Evolutionary conservation across 2,329 filamentous ascomycete genomes (phyloP).

Genomic region (Emydomyces testavorans): DNA sequence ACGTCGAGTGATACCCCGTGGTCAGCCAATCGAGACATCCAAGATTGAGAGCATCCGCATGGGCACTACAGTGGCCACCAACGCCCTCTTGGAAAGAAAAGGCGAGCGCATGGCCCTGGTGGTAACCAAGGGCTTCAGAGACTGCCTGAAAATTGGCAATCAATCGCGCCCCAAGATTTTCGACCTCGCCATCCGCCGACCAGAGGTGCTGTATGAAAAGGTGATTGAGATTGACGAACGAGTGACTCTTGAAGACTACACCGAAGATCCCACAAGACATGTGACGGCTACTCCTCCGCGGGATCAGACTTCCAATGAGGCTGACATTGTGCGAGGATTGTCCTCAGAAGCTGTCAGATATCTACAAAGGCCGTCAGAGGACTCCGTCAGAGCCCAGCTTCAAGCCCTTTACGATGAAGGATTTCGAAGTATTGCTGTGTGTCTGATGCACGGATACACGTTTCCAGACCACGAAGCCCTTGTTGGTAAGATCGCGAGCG

Average conservation of each 20-base stretch:
- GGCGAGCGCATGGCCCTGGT: constrained; percentile 80
- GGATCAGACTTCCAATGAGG: constrained; percentile 34
- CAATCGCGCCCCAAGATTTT: constrained; percentile 85
- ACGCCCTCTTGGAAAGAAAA: constrained; percentile 79
- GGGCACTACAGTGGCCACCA: constrained; percentile 91
- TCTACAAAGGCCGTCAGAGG: constrained; percentile 47
- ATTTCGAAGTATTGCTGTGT: constrained; percentile 74
- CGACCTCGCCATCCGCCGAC: constrained; percentile 74
- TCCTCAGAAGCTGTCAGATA: constrained; percentile 66
- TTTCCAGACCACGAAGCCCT: constrained; percentile 76
- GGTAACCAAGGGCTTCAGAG: constrained; percentile 76
- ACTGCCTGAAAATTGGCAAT: constrained; percentile 81
- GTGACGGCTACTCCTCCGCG: constrained; percentile 37
- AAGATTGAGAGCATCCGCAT: constrained; percentile 85
- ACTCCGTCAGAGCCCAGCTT: constrained; percentile 47
- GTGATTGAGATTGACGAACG: constrained; percentile 87
- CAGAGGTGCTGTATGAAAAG: constrained; percentile 71
- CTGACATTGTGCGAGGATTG: constrained; percentile 55
- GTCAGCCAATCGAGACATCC: constrained; percentile 66
- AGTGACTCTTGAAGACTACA: constrained; percentile 83
- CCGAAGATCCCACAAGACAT: constrained; percentile 64
- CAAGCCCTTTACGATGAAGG: constrained; percentile 57
- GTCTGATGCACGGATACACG: constrained; percentile 84
- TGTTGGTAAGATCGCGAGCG: constrained; percentile 61
- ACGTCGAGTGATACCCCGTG: constrained; percentile 63